Percentiles rank a stretch among this genome's conserved stretches.
These are phyloP conservation scores for Podospora australis DNA, from an alignment of 495 filamentous ascomycete genomes.

Conservation along the genomic window DNA sequence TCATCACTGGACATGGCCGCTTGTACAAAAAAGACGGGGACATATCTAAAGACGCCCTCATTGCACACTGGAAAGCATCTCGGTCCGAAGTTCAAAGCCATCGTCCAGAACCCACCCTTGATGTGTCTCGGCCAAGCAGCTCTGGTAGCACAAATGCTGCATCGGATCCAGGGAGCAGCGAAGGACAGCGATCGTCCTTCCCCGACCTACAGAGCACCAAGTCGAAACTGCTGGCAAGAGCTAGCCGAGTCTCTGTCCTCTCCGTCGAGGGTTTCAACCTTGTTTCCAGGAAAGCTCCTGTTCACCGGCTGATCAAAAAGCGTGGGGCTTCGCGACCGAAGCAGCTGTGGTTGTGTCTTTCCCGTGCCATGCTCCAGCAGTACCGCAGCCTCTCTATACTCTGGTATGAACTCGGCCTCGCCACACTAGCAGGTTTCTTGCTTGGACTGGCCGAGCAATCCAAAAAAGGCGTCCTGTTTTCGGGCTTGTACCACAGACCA, in stretches of 20 bases:
- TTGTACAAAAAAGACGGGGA: conserved; percentile 39
- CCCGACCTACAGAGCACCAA: background rate
- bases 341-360: conserved; percentile 44
- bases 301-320: conserved; percentile 24
- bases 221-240: background rate
- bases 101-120: background rate
- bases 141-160: background rate
- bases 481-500: conserved; percentile 41
- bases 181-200: background rate
- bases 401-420: conserved; percentile 47
- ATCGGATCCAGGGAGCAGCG: background rate
- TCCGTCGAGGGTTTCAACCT: background rate
- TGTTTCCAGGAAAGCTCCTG: background rate
- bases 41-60: conserved; percentile 36
- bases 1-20: conserved; percentile 44
- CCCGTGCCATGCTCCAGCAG: conserved; percentile 48
- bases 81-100: conserved; percentile 1
- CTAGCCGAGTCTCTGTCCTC: background rate
- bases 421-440: conserved; percentile 44
- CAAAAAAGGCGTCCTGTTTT: conserved; percentile 46
- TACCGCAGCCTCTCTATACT: conserved; percentile 41
- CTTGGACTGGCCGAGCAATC: conserved; percentile 47
- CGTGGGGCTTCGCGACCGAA: conserved; percentile 42
- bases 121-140: conserved; percentile 5
- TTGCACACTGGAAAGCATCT: conserved; percentile 30